Base-by-base conservation (phyloP, 805 yeast genomes). In the Ogataea naganishii region DNA sequence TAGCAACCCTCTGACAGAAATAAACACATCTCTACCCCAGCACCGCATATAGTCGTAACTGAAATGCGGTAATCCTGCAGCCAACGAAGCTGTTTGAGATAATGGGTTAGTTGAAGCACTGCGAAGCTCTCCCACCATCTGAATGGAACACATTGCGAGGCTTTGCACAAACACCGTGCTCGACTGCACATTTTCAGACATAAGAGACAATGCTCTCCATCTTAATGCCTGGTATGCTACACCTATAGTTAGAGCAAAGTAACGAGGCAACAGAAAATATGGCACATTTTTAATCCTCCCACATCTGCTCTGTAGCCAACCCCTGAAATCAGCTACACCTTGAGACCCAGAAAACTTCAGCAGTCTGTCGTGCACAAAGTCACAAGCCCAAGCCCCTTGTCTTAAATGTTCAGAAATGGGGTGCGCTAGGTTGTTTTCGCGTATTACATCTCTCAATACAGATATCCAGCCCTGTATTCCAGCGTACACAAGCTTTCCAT, bases 21-120 rank as follows among this genome's bases (percentile, higher is more conserved):
- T 80, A 51, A 92, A 92, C 1, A 86, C 94, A 56, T 89, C 98
- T 49, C 98, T 71, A 14, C 98, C 98, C 98, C 98, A 89, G 51
- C 96, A 85, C 53, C 98, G 69, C 95, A 89, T 86, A 54, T 81
- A 88, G 40, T 80, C 85, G 35, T 69, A 71, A 49, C 92, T 78
- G 58, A 89, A 89, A 56, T 86, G 96, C 2, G 98, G 98, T 37
- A 89, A 66, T 2, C 97, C 98, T 2, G 98, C 98, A 11, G 97
- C 95, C 72, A 89, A 64, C 24, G 83, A 72, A 2, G 94, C 81
- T 11, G 75, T 69, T 24, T 64, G 58, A 8, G 64, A 58, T 23
- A 58, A 60, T 2, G 97, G 94, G 17, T 65, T 57, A 31, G 92
- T 63, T 0, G 96, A 82, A 1, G 96, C 83, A 15, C 75, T 72